Base-by-base conservation (phyloP, 129 eudicot species). In the Ambrosia artemisiifolia region DNA sequence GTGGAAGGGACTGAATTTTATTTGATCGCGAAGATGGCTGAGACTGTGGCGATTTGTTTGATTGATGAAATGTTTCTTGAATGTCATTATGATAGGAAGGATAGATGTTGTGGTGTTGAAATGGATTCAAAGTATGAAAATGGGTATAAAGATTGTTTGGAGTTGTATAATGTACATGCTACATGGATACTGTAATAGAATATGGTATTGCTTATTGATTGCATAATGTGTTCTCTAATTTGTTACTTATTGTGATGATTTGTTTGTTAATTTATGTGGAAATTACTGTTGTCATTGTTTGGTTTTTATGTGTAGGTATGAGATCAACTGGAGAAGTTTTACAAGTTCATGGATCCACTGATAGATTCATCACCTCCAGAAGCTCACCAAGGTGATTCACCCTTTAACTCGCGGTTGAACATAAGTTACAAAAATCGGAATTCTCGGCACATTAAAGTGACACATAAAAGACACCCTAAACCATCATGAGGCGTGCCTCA, bases 391-490 rank as follows among this genome's bases (percentile, higher is more conserved):
- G 89, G 89, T 10, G 72, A 30, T 65, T 72, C 88, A 56, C 86
- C 96, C 38, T 81, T 86, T 44, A 81, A 77, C 46, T 82, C 88
- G 2, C 88, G 88, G 24, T 57, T 90, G 88, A 85, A 69, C 87
- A 81, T 75, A 88, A 83, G 73, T 65, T 95, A 57, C 85, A 90
- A 17, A 88, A 83, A 63, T 90, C 97, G 19, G 82, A 77, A 55
- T 90, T 95, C 78, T 95, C 96, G 99, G 95, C 91, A 62, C 88
- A 82, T 43, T 90, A n/a, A n/a, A n/a, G n/a, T n/a, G n/a, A 24
- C 28, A 24, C 28, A 24, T 24, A 24, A 24, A 24, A 24, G 1
- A 24, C 28, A 24, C 28, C n/a, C n/a, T n/a, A n/a, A n/a, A n/a
- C n/a, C n/a, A n/a, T n/a, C n/a, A n/a, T n/a, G n/a, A n/a, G n/a